These are phyloP conservation scores for Tetracentron sinense DNA, from an alignment of 164 flowering plant genomes.

Conservation along the genomic window DNA sequence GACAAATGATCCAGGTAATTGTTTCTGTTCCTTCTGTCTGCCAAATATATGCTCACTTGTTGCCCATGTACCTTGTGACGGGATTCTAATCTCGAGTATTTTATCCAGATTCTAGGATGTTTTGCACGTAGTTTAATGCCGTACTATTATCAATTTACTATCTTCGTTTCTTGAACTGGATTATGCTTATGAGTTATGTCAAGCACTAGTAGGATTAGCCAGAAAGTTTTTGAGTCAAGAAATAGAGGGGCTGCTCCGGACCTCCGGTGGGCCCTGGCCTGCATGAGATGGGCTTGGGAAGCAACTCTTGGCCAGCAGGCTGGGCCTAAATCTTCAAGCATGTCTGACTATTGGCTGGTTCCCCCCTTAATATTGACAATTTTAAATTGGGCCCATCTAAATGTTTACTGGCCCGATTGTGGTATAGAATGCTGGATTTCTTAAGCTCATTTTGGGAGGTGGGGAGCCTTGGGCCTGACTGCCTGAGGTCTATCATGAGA, in stretches of 20 bases:
- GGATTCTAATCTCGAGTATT: not conserved
- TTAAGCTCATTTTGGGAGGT: not conserved
- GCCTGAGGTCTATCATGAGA: no score
- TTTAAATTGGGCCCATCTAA: not conserved
- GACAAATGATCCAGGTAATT: constrained; percentile 86
- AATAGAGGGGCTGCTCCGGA: not conserved
- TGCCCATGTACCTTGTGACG: no score
- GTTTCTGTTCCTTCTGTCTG: not conserved
- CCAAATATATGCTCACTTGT: not conserved
- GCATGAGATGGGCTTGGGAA: not conserved
- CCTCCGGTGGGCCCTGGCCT: not conserved
- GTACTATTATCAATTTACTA: not conserved
- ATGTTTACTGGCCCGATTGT: not conserved
- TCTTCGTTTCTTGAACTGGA: not conserved
- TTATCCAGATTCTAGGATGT: not conserved
- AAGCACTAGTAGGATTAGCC: not conserved
- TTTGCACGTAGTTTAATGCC: not conserved
- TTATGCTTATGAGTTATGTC: not conserved
- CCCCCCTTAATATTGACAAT: not conserved
- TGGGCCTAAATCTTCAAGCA: not conserved
- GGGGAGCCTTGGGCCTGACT: not conserved
- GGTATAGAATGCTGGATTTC: not conserved
- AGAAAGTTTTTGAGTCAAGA: not conserved
- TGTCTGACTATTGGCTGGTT: not conserved
- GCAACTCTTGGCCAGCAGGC: not conserved